phyloP scores from a whole-genome alignment of 73 alveolate genomes.

The Blepharisma japonicum region DNA sequence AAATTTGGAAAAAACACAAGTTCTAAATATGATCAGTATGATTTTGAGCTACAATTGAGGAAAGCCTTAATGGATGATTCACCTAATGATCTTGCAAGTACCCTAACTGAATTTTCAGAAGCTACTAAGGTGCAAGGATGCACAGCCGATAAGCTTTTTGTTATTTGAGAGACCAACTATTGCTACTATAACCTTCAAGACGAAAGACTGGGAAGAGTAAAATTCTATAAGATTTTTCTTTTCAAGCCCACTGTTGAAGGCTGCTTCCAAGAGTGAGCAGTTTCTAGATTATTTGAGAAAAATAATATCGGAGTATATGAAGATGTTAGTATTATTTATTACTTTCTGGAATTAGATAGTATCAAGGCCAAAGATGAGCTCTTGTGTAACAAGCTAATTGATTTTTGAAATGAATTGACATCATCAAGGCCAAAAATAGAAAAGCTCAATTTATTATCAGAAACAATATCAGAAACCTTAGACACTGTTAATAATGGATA shows the following conservation, averaged over 20 bases:
- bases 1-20: too few relatives aligned
- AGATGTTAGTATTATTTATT: not conserved
- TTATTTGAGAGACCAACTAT: not conserved
- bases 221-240: not conserved
- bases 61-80: too few relatives aligned
- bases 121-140: too few relatives aligned
- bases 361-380: conserved; percentile 11
- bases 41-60: too few relatives aligned
- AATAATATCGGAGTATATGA: not conserved
- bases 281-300: not conserved
- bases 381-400: not conserved
- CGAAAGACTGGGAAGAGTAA: not conserved
- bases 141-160: too few relatives aligned
- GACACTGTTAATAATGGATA: not conserved
- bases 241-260: not conserved
- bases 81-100: too few relatives aligned
- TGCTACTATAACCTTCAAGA: not conserved
- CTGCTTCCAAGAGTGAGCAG: not conserved
- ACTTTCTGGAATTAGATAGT: not conserved
- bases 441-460: not conserved
- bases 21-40: too few relatives aligned
- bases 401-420: not conserved
- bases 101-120: too few relatives aligned
- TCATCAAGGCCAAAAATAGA: not conserved
- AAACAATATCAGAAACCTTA: not conserved